Conservation (phyloP, 805 yeast genomes). For the Brettanomyces nanus region DNA sequence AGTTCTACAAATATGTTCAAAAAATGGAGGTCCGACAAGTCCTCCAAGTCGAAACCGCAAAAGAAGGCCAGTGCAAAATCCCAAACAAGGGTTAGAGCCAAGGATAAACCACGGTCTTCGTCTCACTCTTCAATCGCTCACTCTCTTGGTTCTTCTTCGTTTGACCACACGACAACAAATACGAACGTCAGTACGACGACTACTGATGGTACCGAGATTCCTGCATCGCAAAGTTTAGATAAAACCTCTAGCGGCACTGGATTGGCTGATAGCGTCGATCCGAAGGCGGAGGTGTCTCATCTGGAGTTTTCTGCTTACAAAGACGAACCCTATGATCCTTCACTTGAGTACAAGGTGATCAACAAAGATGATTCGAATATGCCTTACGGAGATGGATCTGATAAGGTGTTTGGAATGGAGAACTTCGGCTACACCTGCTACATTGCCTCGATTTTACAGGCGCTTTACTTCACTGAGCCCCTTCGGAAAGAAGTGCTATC, state of each 20-base stretch:
- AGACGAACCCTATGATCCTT: neutral
- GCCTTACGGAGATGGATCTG: slow-evolving; percentile 61
- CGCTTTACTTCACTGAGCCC: slow-evolving; percentile 64
- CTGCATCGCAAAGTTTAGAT: neutral
- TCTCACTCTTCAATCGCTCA: neutral
- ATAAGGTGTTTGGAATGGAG: slow-evolving; percentile 72
- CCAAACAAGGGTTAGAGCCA: no score
- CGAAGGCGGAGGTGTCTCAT: neutral
- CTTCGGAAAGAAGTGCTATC: slow-evolving; percentile 53
- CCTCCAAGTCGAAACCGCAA: slow-evolving; percentile 10
- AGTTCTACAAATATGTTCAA: no score
- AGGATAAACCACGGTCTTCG: neutral
- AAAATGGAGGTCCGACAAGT: slow-evolving; percentile 20
- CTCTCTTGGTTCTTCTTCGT: neutral
- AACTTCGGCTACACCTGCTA: slow-evolving; percentile 91
- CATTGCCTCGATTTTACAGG: slow-evolving; percentile 87
- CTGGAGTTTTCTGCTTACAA: neutral
- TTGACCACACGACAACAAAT: neutral
- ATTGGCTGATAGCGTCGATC: neutral
- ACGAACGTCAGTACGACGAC: neutral
- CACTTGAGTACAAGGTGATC: neutral
- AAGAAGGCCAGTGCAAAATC: neutral
- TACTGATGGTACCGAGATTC: neutral
- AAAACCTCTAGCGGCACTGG: neutral
- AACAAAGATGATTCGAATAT: slow-evolving; percentile 12